Base-by-base conservation (phyloP, 2,329 filamentous ascomycete genomes). In the Apiospora hydei region DNA sequence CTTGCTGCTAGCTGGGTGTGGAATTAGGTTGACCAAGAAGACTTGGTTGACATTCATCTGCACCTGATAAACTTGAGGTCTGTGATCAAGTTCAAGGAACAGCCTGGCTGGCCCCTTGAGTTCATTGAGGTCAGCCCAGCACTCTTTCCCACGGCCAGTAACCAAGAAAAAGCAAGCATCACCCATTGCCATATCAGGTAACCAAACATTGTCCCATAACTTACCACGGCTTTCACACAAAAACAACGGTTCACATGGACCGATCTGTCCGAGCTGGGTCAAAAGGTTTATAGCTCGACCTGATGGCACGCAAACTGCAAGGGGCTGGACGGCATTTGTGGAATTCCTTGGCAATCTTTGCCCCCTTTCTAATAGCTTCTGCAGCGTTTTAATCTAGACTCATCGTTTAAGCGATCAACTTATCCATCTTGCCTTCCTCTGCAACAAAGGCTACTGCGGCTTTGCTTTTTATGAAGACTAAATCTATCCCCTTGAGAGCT, bases 1-100 rank as follows among this genome's bases (percentile, higher is more conserved):
- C 57, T 64, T 38, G 57, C 10, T 64, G 57, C 34, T 64, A 41
- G 57, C 57, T 64, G 57, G 57, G 34, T 38, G 21, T 64, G 57
- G 41, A 41, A 6, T 64, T 7, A 11, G 34, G 34, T 41, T 64
- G 21, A 30, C 57, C 30, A 64, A 64, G 57, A 64, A 64, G 57
- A 64, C 57, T 64, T 64, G 57, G 57, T 41, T n/a, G 57, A 21
- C 57, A 24, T n/a, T 64, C 3, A 13, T 41, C 30, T 34, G 8
- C 34, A 34, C 21, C 18, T 13, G 18, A n/a, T 13, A 34, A 18
- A 16, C 30, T 61, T n/a, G 53, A 61, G 53, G 5, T 38, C 21
- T 61, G 53, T 30, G 30, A 38, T 61, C 53, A 38, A 61, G 53
- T 61, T 38, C 34, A 64, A 64, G 57, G n/a, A 34, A 24, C 34